phyloP scores from a whole-genome alignment of 352 stramenopile genomes.

The Globisporangium recalcitrans region DNA sequence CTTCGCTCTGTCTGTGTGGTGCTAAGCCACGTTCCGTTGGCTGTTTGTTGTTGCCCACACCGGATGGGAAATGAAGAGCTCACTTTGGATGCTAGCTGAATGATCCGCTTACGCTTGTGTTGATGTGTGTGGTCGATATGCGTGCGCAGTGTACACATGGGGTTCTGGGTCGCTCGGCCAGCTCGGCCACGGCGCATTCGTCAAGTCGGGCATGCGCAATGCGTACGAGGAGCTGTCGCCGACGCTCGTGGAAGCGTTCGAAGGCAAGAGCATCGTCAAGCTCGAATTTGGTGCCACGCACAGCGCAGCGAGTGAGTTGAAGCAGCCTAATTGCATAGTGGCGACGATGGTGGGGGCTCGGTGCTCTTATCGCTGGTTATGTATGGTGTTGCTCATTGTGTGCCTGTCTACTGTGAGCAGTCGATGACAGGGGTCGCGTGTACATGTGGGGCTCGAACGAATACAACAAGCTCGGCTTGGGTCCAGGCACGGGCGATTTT shows the following conservation, averaged over 20 bases:
- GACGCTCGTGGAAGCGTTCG: conserved; percentile 61
- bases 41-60: no score
- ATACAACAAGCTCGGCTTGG: conserved; percentile 78
- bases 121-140: background rate
- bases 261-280: conserved; percentile 54
- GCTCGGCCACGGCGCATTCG: conserved; percentile 69
- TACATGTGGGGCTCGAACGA: conserved; percentile 89
- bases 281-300: conserved; percentile 76
- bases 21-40: background rate
- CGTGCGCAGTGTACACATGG: conserved; percentile 71
- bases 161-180: conserved; percentile 82
- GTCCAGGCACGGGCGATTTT: conserved; percentile 38
- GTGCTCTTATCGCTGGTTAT: conserved; percentile 4
- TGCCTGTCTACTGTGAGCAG: conserved; percentile 20
- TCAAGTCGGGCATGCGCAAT: conserved; percentile 82
- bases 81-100: conserved; percentile 2
- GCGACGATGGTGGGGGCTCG: background rate
- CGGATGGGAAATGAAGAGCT: conserved; percentile 5
- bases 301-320: conserved; percentile 67
- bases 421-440: conserved; percentile 62
- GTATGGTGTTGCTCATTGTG: conserved; percentile 8
- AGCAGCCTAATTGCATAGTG: no score
- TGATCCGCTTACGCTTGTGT: background rate
- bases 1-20: background rate
- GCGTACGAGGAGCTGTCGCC: conserved; percentile 83